Evolutionary conservation across 495 filamentous ascomycete genomes (phyloP), one percentile per base, ranked within the genome.

Genomic region (Neurospora sp.): DNA sequence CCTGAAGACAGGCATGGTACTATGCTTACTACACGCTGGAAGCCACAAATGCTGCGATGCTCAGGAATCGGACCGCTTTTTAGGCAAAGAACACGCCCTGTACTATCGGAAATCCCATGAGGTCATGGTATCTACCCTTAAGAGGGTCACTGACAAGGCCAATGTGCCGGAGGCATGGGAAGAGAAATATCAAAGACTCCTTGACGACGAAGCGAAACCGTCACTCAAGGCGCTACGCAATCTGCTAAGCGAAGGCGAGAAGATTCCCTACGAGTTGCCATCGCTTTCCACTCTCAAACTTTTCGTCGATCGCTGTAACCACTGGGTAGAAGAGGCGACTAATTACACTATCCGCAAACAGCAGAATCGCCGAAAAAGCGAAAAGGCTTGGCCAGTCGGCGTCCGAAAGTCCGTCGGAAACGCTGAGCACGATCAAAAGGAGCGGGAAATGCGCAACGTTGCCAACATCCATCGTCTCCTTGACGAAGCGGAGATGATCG

Each of bases 301-400:
- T 74, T 98, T 95, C 84, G 96, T 98, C 81, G 93, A 96, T 76
- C 90, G 91, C 76, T 97, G 94, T 84, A 96, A 97, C 82, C 94
- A 97, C 81, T 97, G 96, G 93, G 94, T 98, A 75, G 96, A 99
- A 75, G 95, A 98, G 83, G 96, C 96, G 72, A 94, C 92, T 75
- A 97, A 94, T 80, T 99, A 96, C 86, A 97, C 95, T 76, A 94
- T 94, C 74, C 92, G 96, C 69, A 99, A 99, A 84, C 96, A 98
- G 84, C 95, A 98, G 82, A 97, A 97, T 81, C 91, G 96, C 76
- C 93, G 96, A 73, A 99, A 99, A 83, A 98, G 92, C 81, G 94
- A 98, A 78, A 96, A 95, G 79, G 91, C 88, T 40, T 97, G 93
- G 93, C 93, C 93, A 75, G 91, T 87, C 78, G 81, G 85, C 18